Evolutionary conservation across 768 basidiomycete genomes (phyloP).

Genomic region (Neoboletus brunneissimus): DNA sequence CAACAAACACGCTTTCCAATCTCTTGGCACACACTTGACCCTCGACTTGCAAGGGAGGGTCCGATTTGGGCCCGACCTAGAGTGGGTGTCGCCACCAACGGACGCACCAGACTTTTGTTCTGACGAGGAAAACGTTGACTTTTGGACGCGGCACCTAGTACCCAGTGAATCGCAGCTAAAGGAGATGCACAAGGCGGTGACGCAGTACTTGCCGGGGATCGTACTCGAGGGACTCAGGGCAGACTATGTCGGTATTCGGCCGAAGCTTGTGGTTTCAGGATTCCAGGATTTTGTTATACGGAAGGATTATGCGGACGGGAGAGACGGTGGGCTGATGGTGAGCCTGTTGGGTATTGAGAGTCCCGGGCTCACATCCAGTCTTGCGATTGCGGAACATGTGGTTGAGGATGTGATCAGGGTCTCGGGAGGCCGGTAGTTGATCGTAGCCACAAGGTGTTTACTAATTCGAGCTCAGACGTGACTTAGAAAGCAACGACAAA

Average conservation of each 20-base stretch:
- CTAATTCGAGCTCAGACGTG: slow-evolving; percentile 25
- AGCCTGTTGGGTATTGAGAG: slow-evolving; percentile 89
- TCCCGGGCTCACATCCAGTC: slow-evolving; percentile 83
- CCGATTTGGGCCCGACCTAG: slow-evolving; percentile 89
- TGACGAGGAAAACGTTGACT: slow-evolving; percentile 56
- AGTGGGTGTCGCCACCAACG: slow-evolving; percentile 69
- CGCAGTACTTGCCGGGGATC: slow-evolving; percentile 67
- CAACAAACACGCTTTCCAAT: slow-evolving; percentile 66
- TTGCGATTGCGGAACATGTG: slow-evolving; percentile 85
- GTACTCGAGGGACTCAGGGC: slow-evolving; percentile 59
- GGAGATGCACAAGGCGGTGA: slow-evolving; percentile 72
- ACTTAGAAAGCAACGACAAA: slow-evolving; percentile 7
- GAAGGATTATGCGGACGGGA: slow-evolving; percentile 53
- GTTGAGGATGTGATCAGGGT: slow-evolving; percentile 49
- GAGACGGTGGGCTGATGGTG: slow-evolving; percentile 51
- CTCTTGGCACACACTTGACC: slow-evolving; percentile 90
- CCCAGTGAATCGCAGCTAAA: slow-evolving; percentile 59
- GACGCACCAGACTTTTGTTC: slow-evolving; percentile 24
- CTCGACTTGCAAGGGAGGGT: slow-evolving; percentile 82
- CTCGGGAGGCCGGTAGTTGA: background rate
- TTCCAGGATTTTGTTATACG: slow-evolving; percentile 86
- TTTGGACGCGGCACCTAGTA: slow-evolving; percentile 68
- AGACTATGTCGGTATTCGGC: slow-evolving; percentile 84
- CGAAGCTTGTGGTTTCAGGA: slow-evolving; percentile 80
- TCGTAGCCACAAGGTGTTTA: background rate